A percentile compares a stretch with the other conserved stretches of the same genome.
These are phyloP conservation scores for Fusarium hainanense DNA, from an alignment of 2,329 filamentous ascomycete species.

Conservation along the genomic window DNA sequence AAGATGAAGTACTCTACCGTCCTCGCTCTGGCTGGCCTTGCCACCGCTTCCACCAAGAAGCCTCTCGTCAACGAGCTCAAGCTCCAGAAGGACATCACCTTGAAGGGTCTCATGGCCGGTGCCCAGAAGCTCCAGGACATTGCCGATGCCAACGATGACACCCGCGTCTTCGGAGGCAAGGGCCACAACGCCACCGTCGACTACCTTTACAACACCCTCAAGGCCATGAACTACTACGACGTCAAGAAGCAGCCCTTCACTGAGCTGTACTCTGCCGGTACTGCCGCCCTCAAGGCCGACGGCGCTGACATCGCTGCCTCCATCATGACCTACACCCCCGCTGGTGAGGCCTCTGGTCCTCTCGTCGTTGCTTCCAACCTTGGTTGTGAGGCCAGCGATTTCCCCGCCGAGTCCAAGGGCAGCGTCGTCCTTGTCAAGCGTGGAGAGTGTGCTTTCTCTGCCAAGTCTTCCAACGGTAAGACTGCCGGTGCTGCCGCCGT, in stretches of 20 bases:
- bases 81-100: conserved; percentile 54
- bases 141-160: conserved; percentile 55
- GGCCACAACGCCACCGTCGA: conserved; percentile 61
- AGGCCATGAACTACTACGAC: conserved; percentile 54
- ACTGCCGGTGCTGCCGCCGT: conserved; percentile 66
- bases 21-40: conserved; percentile 43
- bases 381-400: conserved; percentile 66
- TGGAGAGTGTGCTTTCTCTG: conserved; percentile 67
- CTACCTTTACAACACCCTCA: conserved; percentile 56
- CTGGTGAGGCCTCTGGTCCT: conserved; percentile 54
- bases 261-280: conserved; percentile 52
- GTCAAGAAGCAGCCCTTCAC: conserved; percentile 59
- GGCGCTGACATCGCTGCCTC: conserved; percentile 44
- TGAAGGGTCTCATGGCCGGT: conserved; percentile 56
- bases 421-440: conserved; percentile 70
- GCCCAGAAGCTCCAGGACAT: conserved; percentile 59
- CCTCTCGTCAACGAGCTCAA: conserved; percentile 52
- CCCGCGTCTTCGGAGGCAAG: conserved; percentile 57
- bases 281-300: conserved; percentile 46
- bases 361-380: conserved; percentile 62
- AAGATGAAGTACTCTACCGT: conserved; percentile 44
- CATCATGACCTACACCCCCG: conserved; percentile 63
- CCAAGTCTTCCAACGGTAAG: conserved; percentile 67
- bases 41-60: conserved; percentile 42
- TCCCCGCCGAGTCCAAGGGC: conserved; percentile 61